These are phyloP conservation scores for Phytophthora aleatoria DNA, from an alignment of 352 stramenopile genomes.

Conservation along the genomic window DNA sequence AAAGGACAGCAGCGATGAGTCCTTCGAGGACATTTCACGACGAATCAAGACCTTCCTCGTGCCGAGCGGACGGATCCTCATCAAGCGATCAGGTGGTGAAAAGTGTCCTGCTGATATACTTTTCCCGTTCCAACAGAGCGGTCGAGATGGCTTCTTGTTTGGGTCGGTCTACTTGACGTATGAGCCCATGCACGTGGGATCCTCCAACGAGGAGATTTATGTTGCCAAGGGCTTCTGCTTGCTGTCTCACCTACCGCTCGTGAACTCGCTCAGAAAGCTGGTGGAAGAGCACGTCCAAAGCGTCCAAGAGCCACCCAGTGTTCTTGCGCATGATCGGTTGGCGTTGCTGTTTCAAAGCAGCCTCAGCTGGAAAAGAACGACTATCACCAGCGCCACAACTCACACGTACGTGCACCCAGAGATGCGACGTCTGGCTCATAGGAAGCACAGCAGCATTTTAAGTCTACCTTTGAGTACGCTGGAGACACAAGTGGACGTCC, in stretches of 20 bases:
- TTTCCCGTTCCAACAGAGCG: slow-evolving; percentile 83
- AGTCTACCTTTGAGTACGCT: slow-evolving; percentile 44
- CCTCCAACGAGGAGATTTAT: slow-evolving; percentile 51
- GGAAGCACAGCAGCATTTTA: slow-evolving; percentile 49
- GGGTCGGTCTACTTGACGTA: slow-evolving; percentile 83
- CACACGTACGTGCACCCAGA: slow-evolving; percentile 40
- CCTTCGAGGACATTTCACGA: slow-evolving; percentile 59
- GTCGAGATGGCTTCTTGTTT: slow-evolving; percentile 73
- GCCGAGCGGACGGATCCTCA: slow-evolving; percentile 57
- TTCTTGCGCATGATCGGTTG: slow-evolving; percentile 57
- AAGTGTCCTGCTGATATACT: slow-evolving; percentile 56
- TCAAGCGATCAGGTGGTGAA: slow-evolving; percentile 41
- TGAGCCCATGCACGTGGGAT: slow-evolving; percentile 51
- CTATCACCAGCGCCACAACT: slow-evolving; percentile 35
- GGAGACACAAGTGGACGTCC: slow-evolving; percentile 68
- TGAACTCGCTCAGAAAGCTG: slow-evolving; percentile 60
- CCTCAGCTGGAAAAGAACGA: slow-evolving; percentile 42
- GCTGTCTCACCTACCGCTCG: slow-evolving; percentile 65
- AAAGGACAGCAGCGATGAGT: slow-evolving; percentile 24
- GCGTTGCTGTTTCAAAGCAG: slow-evolving; percentile 49
- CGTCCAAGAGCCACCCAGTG: slow-evolving; percentile 36
- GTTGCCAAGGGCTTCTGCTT: slow-evolving; percentile 74
- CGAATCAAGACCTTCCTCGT: slow-evolving; percentile 79
- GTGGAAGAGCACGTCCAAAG: slow-evolving; percentile 58
- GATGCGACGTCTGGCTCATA: slow-evolving; percentile 39